Base-by-base conservation (phyloP, 2,329 filamentous ascomycete genomes). In the Dendryphion nanum region DNA sequence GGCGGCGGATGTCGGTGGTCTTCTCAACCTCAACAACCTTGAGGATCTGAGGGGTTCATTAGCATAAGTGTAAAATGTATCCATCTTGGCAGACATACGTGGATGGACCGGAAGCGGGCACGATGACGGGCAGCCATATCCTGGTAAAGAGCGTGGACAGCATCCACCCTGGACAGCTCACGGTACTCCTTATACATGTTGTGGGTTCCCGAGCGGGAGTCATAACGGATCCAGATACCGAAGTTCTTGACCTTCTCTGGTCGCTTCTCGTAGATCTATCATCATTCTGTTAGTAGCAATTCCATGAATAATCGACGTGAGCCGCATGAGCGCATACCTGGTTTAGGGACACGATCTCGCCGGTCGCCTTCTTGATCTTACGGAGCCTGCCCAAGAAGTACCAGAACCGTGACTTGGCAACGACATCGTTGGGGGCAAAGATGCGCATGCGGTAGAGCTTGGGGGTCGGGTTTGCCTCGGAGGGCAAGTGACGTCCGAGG, bases 111-210 rank as follows among this genome's bases (percentile, higher is more conserved):
- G 82, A 98, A 98, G 68, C 93, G 88, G 69, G 93, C 85, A 71
- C 88, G 89, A 84, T 98, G 93, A 73, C 93, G 89, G 74, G 94
- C 91, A 63, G 93, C 89, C 93, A 98, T 97, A 80, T 98, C 93
- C 77, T 93, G 87, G 86, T 98, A 98, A 71, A 98, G 83, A 61
- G 91, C 77, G 77, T 97, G 87, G 67, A 97, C 91, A 58, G 93
- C 93, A 61, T 93, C 91, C 68, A 85, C 87, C 75, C 93, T 83
- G 71, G 87, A 91, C 82, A 97, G 87, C 82, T 97, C 93, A 72
- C 93, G 88, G 86, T 96, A 97, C 85, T 98, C 93, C 85, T 97
- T 97, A 89, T 98, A 98, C 93, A 98, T 98, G 86, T 98, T 98
- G 89, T 98, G 93, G 67, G 93, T 98, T 66, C 93, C 93, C 66